Percentiles rank a stretch among this genome's conserved stretches.
phyloP scores from a whole-genome alignment of 1,139 yeast genomes.

The Taphrina communis region DNA sequence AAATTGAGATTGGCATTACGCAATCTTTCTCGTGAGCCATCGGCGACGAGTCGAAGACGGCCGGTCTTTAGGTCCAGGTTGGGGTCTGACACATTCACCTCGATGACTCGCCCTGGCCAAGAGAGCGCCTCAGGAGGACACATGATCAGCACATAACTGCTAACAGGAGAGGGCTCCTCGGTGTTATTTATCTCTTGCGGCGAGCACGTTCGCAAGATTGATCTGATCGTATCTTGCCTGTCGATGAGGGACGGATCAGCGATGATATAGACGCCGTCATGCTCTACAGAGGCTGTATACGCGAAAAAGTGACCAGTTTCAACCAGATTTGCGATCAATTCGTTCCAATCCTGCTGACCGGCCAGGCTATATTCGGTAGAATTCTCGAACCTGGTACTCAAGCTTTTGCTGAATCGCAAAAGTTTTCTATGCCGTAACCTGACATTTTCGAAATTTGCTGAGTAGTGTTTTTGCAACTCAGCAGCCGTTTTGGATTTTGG shows the following conservation, averaged over 20 bases:
- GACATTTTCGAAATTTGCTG: slow-evolving; percentile 80
- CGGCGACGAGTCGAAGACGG: slow-evolving; percentile 70
- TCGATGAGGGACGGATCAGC: slow-evolving; percentile 65
- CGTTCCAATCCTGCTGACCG: slow-evolving; percentile 55
- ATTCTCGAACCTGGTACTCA: slow-evolving; percentile 77
- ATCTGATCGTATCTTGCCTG: slow-evolving; percentile 54
- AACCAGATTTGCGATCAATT: slow-evolving; percentile 63
- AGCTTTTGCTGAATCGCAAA: slow-evolving; percentile 72
- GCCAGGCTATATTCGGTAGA: slow-evolving; percentile 72
- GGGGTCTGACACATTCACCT: slow-evolving; percentile 58
- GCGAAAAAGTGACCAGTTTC: slow-evolving; percentile 77
- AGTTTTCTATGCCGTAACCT: slow-evolving; percentile 85
- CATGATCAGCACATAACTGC: slow-evolving; percentile 71
- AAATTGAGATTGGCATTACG: slow-evolving; percentile 57
- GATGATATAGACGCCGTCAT: slow-evolving; percentile 74
- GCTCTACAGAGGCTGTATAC: slow-evolving; percentile 74
- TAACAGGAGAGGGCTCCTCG: slow-evolving; percentile 49
- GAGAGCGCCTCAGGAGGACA: slow-evolving; percentile 84
- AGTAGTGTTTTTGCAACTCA: slow-evolving; percentile 79
- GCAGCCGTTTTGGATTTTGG: slow-evolving; percentile 63
- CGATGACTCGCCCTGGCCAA: slow-evolving; percentile 85
- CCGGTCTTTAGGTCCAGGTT: slow-evolving; percentile 64
- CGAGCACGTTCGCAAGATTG: slow-evolving; percentile 52
- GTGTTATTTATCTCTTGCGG: slow-evolving; percentile 53
- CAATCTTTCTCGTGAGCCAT: slow-evolving; percentile 62